Evolutionary conservation across 495 filamentous ascomycete species (phyloP), one percentile per base, ranked within the genome.

Genomic region (Zalerion maritima): DNA sequence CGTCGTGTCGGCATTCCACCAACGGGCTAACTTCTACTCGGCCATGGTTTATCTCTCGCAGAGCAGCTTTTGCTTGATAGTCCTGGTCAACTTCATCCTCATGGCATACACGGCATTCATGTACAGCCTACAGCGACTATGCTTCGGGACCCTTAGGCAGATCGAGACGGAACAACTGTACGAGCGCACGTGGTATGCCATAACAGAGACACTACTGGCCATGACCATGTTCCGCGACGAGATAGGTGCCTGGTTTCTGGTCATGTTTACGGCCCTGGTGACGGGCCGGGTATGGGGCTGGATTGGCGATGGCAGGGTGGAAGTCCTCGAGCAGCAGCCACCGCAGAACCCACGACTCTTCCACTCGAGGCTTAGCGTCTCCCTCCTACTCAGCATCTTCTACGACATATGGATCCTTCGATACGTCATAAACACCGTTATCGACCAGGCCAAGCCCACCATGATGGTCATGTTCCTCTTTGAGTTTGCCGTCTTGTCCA

Each of bases 381-480:
- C 87, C 13, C 61, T 97, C 18, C 42, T 81, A 0, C 48, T 93
- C 19, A 81, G 84, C 25, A 60, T 89, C 22, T 28, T 69, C 10
- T 92, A 86, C 54, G 74, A 91, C 50, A 45, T 68, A 14, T 76
- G 66, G 39, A 70, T 97, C 57, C 62, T 94, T 35, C 61, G 56
- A 14, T 94, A 94, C 46, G 77, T 77, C 36, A 58, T 92, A 41
- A 64, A 71, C 6, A 81, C 78, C 2, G 85, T 97, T 15, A 71
- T 94, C 12, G 69, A 78, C 24, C 73, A 84, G 36, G 81, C 89
- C 0, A 72, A 81, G 12, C 85, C 89, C 0, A 85, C 89, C 31
- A 94, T 97, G 82, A 97, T 97, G 91, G 82, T 97, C 32, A 96
- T 96, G 85, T 97, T 97, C 46, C 75, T 85, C 11, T 96, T 97